Base-by-base conservation (phyloP, 164 flowering plant species). In the Cinnamomum micranthum region DNA sequence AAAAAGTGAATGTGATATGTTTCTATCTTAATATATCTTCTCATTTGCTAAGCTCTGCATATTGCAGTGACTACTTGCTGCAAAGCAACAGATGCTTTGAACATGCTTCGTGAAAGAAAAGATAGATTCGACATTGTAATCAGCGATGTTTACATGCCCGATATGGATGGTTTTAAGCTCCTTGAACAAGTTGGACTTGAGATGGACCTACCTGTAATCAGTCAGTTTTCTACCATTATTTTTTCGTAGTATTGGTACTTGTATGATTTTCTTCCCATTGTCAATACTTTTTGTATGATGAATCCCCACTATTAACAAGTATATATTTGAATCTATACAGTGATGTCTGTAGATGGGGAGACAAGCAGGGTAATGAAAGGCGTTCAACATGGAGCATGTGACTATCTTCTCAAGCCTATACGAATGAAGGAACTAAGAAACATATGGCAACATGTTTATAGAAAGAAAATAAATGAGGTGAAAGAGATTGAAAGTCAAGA, bases 281-380 rank as follows among this genome's bases (percentile, higher is more conserved):
- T 33, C 31, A 7, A 24, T 71, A 50, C 28, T 33, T 51, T 65
- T 15, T 20, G 58, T 28, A 50, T 33, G 31, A 24, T 65, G 4
- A 72, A 50, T 31, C 25, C 2, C 23, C 28, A 31, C 31, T 75
- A 25, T 64, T 73, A 62, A 82, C 50, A 1, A 71, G 24, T 35
- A 24, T 28, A 47, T 52, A 58, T 73, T 13, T 80, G 72, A 72
- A 71, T 64, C 24, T 73, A 6, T 68, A 73, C 88, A 95, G 99
- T 95, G 98, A 95, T 95, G 99, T 95, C 99, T 72, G 99, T 93
- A 20, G 98, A 95, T 81, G 99, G 98, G 47, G 99, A 95, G 80
- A 93, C 92, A 28, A 93, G 95, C 80, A 84, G 99, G 75, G 99
- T 95, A 23, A 93, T 92, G 99, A 93, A 91, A 82, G 99, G 99